Evolutionary conservation across 129 eudicot genomes (phyloP), one percentile per base, ranked within the genome.

Genomic region (Pittosporum tobira): DNA sequence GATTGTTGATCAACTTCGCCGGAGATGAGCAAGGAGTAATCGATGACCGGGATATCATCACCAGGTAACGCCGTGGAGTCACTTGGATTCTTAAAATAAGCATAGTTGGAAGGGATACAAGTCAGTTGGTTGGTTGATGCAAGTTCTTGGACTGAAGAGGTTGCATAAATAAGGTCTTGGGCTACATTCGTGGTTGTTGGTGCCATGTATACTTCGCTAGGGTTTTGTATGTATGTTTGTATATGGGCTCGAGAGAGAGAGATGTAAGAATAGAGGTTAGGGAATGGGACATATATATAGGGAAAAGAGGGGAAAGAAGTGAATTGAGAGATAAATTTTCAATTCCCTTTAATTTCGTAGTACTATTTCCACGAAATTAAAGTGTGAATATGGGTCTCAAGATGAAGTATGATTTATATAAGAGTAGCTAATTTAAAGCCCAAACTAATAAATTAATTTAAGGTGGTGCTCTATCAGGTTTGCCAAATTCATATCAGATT

Each of bases 11-110:
- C 11, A 61, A 15, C 7, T 31, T 61, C 66, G 11, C 6, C 54
- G 15, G 66, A 61, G 38, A 46, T 46, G 40, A 61, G 37, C 4
- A 61, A 43, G 18, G 66, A 61, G 66, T 24, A 61, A 27, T 61
- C 55, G 37, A 61, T 61, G 52, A 61, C 25, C 0, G 66, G 66
- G 12, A 61, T 61, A 12, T 18, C 66, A 61, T 23, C 43, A 11
- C 66, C 54, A 0, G 66, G 54, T 46, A 26, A 28, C 18, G 54
- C 66, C 13, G 16, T 15, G 21, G 21, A n/a, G 3, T 61, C 65
- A 18, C 12, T 25, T 2, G 53, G 40, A 28, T 16, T 61, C 9
- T 61, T 45, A 38, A 61, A 61, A 27, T 44, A 61, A 48, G 24
- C 65, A 61, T 24, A 61, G 22, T 61, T 2, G 23, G 65, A 25